Base-by-base conservation (phyloP, 805 yeast species). In the Sugiyamaella floridensis region DNA sequence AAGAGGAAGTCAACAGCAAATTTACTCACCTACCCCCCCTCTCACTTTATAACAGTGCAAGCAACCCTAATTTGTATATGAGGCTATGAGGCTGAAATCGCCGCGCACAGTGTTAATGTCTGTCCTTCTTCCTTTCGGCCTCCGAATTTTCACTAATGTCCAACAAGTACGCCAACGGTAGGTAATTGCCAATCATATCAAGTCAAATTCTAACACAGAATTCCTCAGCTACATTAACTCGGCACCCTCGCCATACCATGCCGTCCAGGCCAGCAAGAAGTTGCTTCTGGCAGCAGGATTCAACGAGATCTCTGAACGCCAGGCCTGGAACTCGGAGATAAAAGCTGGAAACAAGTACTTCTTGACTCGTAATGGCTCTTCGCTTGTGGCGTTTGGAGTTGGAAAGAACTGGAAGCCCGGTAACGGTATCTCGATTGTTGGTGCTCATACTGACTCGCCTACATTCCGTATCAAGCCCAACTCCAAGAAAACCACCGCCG, bases 361-460 rank as follows among this genome's bases (percentile, higher is more conserved):
- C 64, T 90, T 90, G 49, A 89, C 97, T 7, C 78, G 99, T 67
- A 93, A 93, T 66, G 86, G 82, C 19, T 87, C 96, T 2, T 87
- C 97, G 0, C 74, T 92, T 22, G 82, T 92, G 58, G 97, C 96
- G 1, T 90, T 92, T 69, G 79, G 83, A 1, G 83, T 89, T 16
- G 97, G 97, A 40, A 76, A 76, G 1, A 64, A 80, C 47, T 87
- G 86, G 81, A 62, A 67, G 49, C 82, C 86, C 2, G 96, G 96
- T 10, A 82, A 84, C 57, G 92, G 96, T 9, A 75, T 89, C 56
- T 81, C 97, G 4, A 83, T 93, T 50, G 85, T 90, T 37, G 99
- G 98, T 15, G 96, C 97, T 1, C 99, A 92, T 69, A 90, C 97
- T 0, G 99, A 92, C 68, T 86, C 96, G 4, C 98, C 98, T 10